Percentiles rank a stretch among this genome's conserved stretches.
These are phyloP conservation scores for Calonectria pauciramosa DNA, from an alignment of 2,329 filamentous ascomycete genomes.

Conservation along the genomic window DNA sequence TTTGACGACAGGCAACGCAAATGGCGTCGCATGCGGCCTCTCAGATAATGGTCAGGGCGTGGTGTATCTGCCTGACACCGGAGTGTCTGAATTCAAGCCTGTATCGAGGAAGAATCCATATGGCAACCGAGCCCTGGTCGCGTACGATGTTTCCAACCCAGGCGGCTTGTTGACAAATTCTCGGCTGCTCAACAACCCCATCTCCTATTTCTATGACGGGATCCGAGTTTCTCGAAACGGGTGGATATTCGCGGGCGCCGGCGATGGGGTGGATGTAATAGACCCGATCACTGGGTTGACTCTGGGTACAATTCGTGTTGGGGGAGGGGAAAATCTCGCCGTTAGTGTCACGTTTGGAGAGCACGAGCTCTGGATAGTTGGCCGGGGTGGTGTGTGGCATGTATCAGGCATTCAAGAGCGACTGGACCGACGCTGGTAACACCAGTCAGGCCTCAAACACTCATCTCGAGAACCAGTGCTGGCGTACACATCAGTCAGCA, in stretches of 20 bases:
- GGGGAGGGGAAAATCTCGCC: background rate
- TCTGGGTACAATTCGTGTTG: conserved; percentile 4
- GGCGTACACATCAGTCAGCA: too few species aligned
- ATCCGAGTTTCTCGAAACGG: conserved; percentile 10
- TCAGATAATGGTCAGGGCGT: background rate
- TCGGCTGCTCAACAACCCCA: background rate
- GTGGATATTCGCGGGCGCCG: conserved; percentile 1
- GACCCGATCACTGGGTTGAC: background rate
- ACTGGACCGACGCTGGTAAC: background rate
- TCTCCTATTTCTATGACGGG: conserved; percentile 11
- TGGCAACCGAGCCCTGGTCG: background rate
- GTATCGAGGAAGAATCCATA: conserved; percentile 9
- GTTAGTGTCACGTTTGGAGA: background rate
- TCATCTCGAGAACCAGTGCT: too few species aligned
- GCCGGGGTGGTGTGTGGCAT: conserved; percentile 12
- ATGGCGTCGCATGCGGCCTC: background rate
- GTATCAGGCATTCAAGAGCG: conserved; percentile 7
- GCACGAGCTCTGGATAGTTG: conserved; percentile 15
- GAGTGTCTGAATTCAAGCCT: conserved; percentile 8
- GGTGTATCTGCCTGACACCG: background rate
- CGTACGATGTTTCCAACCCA: background rate
- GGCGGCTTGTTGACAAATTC: conserved; percentile 2
- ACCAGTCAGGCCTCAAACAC: too few species aligned
- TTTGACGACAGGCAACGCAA: background rate
- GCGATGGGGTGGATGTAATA: conserved; percentile 4